Conservation (phyloP, 139 green algal species). For the Prasinococcaceae sp. region DNA sequence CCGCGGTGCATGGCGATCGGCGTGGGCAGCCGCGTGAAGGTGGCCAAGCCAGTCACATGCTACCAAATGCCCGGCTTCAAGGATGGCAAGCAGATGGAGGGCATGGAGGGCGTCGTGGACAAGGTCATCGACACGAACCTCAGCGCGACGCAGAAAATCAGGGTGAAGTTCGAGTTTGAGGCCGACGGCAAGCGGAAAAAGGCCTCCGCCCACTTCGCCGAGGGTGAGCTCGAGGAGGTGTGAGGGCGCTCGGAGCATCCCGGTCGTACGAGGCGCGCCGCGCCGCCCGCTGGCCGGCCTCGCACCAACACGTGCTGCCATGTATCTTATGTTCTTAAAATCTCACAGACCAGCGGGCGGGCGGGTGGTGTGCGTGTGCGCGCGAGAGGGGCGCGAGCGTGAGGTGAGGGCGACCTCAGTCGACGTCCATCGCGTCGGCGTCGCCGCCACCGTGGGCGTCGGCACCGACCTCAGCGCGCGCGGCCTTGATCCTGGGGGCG, state of each 20-base stretch:
- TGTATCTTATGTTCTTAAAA: no score
- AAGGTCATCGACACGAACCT: no score
- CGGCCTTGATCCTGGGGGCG: no score
- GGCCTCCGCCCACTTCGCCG: conserved; percentile 11
- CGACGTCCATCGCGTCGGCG: neutral
- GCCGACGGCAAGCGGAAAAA: conserved; percentile 7
- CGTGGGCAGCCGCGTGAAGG: no score
- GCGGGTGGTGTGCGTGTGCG: neutral
- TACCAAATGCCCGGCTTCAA: no score
- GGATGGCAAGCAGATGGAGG: no score
- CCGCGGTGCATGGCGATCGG: no score
- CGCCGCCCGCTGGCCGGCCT: neutral
- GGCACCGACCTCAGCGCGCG: neutral
- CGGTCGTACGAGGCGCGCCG: neutral
- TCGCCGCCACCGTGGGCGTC: neutral
- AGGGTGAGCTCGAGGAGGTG: conserved; percentile 13
- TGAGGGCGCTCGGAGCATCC: neutral
- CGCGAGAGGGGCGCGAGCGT: neutral
- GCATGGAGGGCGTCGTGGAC: no score
- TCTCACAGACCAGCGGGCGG: neutral
- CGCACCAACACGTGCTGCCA: neutral
- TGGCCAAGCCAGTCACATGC: no score
- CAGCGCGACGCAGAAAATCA: conserved; percentile 9
- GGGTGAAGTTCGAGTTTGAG: conserved; percentile 15
- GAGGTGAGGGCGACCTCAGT: neutral